Conservation (phyloP, 441 rosid genomes). For the Syzygium malaccense region DNA sequence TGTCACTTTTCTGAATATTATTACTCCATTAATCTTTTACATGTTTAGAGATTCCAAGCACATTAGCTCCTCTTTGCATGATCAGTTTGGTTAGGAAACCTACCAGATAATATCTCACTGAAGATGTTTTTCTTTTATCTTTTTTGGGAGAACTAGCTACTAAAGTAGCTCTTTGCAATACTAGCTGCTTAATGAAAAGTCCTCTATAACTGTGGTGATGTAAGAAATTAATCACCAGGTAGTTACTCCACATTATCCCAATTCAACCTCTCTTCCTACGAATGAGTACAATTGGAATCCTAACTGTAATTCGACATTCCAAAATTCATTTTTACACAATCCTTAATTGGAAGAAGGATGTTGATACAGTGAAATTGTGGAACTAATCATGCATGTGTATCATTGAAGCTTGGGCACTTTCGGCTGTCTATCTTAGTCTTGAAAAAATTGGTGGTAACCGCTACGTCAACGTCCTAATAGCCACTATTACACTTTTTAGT, state of each 20-base stretch:
- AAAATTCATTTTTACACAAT: neutral
- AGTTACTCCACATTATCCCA: neutral
- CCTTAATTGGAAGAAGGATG: neutral
- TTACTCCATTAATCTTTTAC: neutral
- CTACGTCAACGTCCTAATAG: neutral
- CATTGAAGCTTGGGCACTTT: neutral
- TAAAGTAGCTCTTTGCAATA: neutral
- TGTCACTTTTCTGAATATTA: neutral
- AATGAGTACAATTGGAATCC: neutral
- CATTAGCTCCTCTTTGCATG: neutral
- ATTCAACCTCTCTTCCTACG: neutral
- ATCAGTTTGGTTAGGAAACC: neutral
- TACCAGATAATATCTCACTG: neutral
- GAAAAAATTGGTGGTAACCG: neutral
- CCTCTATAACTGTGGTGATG: neutral
- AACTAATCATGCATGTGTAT: neutral
- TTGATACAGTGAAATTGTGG: neutral
- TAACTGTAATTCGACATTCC: neutral
- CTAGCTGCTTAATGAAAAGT: neutral
- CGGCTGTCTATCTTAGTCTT: neutral
- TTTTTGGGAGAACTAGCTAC: neutral
- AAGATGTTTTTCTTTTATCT: neutral
- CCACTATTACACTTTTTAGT: neutral
- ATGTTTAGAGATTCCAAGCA: neutral
- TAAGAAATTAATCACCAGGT: neutral